Evolutionary conservation across 176 grass and related monocot genomes (phyloP).

Genomic region (Juncus inflexus): DNA sequence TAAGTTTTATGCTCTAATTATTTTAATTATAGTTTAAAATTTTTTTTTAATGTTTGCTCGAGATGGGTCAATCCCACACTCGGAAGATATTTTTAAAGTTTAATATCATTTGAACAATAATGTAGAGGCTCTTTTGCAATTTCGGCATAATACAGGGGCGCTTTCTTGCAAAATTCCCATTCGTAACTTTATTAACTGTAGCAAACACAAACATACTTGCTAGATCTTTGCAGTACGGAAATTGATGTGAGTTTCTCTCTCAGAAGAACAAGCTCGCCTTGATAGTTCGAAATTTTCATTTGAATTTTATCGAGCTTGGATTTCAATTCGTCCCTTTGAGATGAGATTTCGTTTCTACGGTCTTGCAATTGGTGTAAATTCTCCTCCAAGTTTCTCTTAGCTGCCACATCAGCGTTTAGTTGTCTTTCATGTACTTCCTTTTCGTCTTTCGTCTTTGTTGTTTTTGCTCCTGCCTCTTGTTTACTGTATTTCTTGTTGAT

Average conservation of each 20-base stretch:
- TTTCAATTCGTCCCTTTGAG: constrained; percentile 62
- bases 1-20: too few species aligned
- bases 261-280: constrained; percentile 51
- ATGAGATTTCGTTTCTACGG: constrained; percentile 64
- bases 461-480: constrained; percentile 93
- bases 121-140: too few species aligned
- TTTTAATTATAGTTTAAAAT: too few species aligned
- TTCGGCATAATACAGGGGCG: too few species aligned
- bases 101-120: too few species aligned
- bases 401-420: constrained; percentile 84
- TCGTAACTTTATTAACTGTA: too few species aligned
- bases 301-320: constrained; percentile 59
- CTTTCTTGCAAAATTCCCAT: too few species aligned
- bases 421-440: constrained; percentile 96
- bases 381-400: constrained; percentile 89
- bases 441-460: constrained; percentile 91
- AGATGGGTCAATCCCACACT: too few species aligned
- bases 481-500: constrained; percentile 40
- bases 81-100: too few species aligned
- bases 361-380: constrained; percentile 78
- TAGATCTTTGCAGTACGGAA: constrained; percentile 69
- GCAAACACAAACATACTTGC: constrained; percentile 82
- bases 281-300: constrained; percentile 56
- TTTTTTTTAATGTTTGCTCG: too few species aligned
- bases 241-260: constrained; percentile 59